Base-by-base conservation (phyloP, 495 filamentous ascomycete species). In the Tuber umbilicatum region DNA sequence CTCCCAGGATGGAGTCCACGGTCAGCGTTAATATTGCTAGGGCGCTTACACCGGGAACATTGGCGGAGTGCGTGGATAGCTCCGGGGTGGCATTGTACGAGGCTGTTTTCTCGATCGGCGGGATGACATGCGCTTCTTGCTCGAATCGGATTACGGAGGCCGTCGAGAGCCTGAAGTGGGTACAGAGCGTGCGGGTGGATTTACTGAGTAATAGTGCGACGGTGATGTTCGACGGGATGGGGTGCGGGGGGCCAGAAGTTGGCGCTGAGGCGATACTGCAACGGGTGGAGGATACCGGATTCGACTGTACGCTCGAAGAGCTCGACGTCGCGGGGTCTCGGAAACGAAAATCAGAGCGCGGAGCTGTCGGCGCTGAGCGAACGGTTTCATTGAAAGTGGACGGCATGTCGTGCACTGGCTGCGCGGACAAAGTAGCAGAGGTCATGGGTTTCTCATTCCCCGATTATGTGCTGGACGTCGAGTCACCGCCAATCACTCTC, bases 401-500 rank as follows among this genome's bases (percentile, higher is more conserved):
- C 47, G 94, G 94, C 60, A 93, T 97, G 87, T 94, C 90, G 83
- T 97, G 94, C 84, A 86, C 88, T 45, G 90, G 93, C 81, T 97
- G 94, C 79, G 90, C 94, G 2, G 83, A 84, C 9, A 87, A 89
- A 38, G 86, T 96, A 4, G 55, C 27, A 6, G 55, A 64, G 27
- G 55, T 64, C 27, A 35, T 64, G 16, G 55, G 55, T 5, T 19
- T 64, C 27, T 64, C 55, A 17, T 64, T 64, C 55, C 55, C 55
- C 2, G 55, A 64, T 64, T 35, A 14, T n/a, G 73, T 50, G 39
- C 45, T 90, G 21, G 78, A 76, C 2, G 79, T 91, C 23, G 86
- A 88, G 12, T 84, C 87, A 40, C 45, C 81, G 0, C 83, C 86
- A 16, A 89, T 86, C 23, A 64, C 55, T 64, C 74, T 87, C 47